Evolutionary conservation across 1,139 yeast genomes (phyloP).

Genomic region (Komagataea norvegica): DNA sequence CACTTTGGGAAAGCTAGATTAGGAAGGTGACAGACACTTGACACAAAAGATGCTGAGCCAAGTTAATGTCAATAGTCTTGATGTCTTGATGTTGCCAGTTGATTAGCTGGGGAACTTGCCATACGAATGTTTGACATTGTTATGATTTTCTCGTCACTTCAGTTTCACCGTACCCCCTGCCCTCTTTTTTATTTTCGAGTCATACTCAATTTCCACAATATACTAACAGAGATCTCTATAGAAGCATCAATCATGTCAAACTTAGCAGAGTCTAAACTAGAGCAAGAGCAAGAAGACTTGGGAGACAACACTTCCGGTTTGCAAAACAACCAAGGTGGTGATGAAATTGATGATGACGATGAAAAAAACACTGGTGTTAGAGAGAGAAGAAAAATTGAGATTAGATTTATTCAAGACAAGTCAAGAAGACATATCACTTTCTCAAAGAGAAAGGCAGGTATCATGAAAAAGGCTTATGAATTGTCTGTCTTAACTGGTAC

Average conservation of each 20-base stretch:
- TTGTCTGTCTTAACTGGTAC: constrained; percentile 94
- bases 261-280: constrained; percentile 23
- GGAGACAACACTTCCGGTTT: constrained; percentile 14
- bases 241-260: constrained; percentile 18
- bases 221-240: constrained; percentile 1
- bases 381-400: constrained; percentile 95
- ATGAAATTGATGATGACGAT: constrained; percentile 60
- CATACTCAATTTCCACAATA: no score
- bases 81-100: no score
- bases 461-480: constrained; percentile 98
- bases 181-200: neutral
- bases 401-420: constrained; percentile 94
- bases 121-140: no score
- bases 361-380: constrained; percentile 61
- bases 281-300: constrained; percentile 21
- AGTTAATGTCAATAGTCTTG: neutral
- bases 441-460: constrained; percentile 96
- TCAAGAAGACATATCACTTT: constrained; percentile 97
- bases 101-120: no score
- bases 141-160: no score
- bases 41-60: constrained; percentile 7
- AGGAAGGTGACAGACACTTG: constrained; percentile 8
- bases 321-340: constrained; percentile 24
- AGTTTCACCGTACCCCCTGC: neutral
- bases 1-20: constrained; percentile 11